phyloP scores from a whole-genome alignment of 306 rosid species.

The Begonia masoniana region DNA sequence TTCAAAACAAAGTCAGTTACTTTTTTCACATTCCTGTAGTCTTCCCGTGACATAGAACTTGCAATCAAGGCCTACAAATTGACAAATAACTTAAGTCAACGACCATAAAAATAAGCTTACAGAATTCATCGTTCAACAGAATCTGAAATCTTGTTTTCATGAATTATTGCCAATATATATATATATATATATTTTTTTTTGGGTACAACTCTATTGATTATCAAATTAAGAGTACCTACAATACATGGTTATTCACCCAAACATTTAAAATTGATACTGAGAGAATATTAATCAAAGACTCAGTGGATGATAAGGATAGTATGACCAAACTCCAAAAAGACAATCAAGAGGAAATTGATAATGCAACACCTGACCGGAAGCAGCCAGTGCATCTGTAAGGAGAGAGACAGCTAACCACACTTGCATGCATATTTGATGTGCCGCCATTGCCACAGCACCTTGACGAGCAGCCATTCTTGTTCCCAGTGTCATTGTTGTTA shows the following conservation, averaged over 20 bases:
- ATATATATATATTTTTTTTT: too few relatives aligned
- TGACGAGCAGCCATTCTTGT: conserved; percentile 94
- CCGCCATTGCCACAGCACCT: conserved; percentile 98
- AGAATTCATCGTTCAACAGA: too few relatives aligned
- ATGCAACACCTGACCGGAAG: conserved; percentile 70
- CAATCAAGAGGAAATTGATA: not conserved
- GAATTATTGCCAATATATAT: too few relatives aligned
- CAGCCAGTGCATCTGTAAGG: conserved; percentile 77
- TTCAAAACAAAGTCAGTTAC: conserved; percentile 37
- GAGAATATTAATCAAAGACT: too few relatives aligned
- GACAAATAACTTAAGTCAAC: conserved; percentile 11
- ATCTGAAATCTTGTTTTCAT: too few relatives aligned
- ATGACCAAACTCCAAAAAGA: not conserved
- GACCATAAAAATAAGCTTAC: too few relatives aligned
- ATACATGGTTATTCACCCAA: too few relatives aligned
- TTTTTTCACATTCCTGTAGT: conserved; percentile 66
- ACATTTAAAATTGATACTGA: too few relatives aligned
- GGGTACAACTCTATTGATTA: too few relatives aligned
- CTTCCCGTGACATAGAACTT: conserved; percentile 68
- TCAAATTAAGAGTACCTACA: too few relatives aligned
- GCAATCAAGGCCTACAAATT: conserved; percentile 72
- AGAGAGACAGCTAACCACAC: conserved; percentile 98
- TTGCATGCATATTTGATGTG: conserved; percentile 96
- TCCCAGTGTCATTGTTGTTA: conserved; percentile 73
- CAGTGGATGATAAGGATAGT: too few relatives aligned